Evolutionary conservation across 2,329 filamentous ascomycete genomes (phyloP), one percentile per base, ranked within the genome.

Genomic region (Fusarium virguliforme): DNA sequence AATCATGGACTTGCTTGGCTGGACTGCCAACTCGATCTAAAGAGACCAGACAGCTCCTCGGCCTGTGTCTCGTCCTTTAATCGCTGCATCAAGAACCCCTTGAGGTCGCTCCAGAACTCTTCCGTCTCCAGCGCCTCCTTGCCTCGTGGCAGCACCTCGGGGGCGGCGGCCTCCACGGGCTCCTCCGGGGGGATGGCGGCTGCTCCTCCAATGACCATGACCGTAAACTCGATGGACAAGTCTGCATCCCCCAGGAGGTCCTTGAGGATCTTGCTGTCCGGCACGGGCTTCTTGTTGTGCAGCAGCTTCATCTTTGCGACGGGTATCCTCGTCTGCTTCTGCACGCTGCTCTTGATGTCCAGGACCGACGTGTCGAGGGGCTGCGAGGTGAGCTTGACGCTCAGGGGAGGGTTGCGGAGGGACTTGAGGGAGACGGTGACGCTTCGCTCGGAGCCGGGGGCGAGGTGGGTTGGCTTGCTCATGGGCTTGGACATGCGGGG

Each of bases 81-180:
- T 79, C 94, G 88, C 83, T 95, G 92, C 77, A 90, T 83, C 79
- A 99, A 79, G 81, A 95, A 98, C 0, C 88, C 92, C 77, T 90
- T 90, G 70, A 99, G 81, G 83, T 98, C 96, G 8, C 82, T 83
- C 96, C 96, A 99, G 78, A 99, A 99, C 61, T 87, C 90, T 7
- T 91, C 88, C 12, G 89, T 91, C 76, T 88, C 83, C 70, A 97
- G 78, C 22, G 92, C 86, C 30, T 88, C 87, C 35, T 87, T 88
- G 72, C 87, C 89, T n/a, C 85, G 71, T 8, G 76, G 62, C 50
- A 67, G 60, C 4, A 61, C 64, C 13, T 74, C 67, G 4, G 72
- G 70, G 15, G 69, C 55, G 35, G 79, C 83, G 28, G 28, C 5
- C 28, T 30, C 26, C 54, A 82, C 76, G n/a, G 74, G 69, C 71